Evolutionary conservation across 805 yeast species (phyloP), one percentile per base, ranked within the genome.

Genomic region (Metschnikowia vanudenii): DNA sequence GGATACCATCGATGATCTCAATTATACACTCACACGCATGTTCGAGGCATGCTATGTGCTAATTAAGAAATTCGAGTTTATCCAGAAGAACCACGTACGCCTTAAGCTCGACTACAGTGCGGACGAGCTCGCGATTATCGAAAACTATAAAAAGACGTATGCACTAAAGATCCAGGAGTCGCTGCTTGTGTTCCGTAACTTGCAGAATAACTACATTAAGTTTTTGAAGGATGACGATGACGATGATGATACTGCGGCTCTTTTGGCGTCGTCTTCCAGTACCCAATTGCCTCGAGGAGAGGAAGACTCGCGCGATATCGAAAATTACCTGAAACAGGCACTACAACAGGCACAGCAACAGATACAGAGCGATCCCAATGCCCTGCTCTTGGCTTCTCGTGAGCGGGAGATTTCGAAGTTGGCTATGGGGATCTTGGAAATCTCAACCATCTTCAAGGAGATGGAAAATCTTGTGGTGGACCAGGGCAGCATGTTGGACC

Each of bases 371-470:
- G 61, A 44, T 53, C 62, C 51, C 26, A 48, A 58, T 41, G 73
- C 61, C 45, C 63, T 45, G 44, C 59, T 47, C 60, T 64, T 87
- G 31, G 77, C 80, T 45, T 88, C 86, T 55, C 75, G 99, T 44
- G 99, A 94, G 60, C 79, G 82, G 43, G 99, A 92, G 60, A 94
- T 94, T 43, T 85, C 86, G 28, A 86, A 85, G 54, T 76, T 94
- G 44, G 98, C 99, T 3, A 88, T 88, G 73, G 96, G 97, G 42
- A 96, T 94, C 37, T 71, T 92, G 34, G 99, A 94, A 62, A 88
- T 94, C 1, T 86, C 95, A 26, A 88, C 92, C 1, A 92, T 94
- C 37, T 94, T 94, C 71, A 85, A 86, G 62, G 98, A 94, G 60
- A 79, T 94, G 79, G 97, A 95, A 59, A 80, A 82, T 32, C 74